phyloP scores from a whole-genome alignment of 371 early-diverging fungal genomes.

The Chytridiales sp. region DNA sequence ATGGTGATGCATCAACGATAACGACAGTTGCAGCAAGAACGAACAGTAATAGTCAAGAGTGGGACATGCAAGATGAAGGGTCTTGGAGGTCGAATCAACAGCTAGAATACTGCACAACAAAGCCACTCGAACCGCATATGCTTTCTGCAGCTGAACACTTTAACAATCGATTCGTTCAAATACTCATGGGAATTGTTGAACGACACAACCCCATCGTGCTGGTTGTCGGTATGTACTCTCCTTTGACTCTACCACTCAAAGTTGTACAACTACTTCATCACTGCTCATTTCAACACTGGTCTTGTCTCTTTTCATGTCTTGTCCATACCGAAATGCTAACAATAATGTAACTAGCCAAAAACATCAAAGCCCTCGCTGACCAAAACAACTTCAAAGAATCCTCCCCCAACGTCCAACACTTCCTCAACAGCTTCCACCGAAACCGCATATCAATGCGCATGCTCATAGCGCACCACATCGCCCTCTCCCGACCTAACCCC shows the following conservation, averaged over 20 bases:
- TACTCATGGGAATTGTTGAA: slow-evolving; percentile 5
- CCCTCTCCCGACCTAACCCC: slow-evolving; percentile 12
- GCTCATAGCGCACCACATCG: slow-evolving; percentile 36
- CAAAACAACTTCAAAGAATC: slow-evolving; percentile 35
- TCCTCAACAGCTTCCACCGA: slow-evolving; percentile 88
- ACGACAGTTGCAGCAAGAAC: too few relatives aligned
- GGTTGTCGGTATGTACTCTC: too few relatives aligned
- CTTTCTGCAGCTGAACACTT: background rate
- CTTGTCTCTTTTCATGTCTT: too few relatives aligned
- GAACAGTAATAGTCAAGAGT: too few relatives aligned
- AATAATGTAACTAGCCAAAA: slow-evolving; percentile 12
- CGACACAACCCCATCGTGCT: slow-evolving; percentile 10
- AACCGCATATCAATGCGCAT: slow-evolving; percentile 85
- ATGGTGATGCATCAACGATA: too few relatives aligned
- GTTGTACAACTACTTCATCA: too few relatives aligned
- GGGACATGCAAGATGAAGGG: too few relatives aligned
- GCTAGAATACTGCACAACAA: too few relatives aligned
- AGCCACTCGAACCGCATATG: slow-evolving; percentile 5
- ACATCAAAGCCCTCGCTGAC: slow-evolving; percentile 19
- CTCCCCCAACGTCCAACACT: slow-evolving; percentile 62
- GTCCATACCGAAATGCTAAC: too few relatives aligned
- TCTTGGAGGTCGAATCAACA: too few relatives aligned
- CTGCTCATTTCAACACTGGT: too few relatives aligned
- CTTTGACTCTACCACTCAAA: too few relatives aligned
- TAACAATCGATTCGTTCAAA: background rate